phyloP scores from a whole-genome alignment of 169 alveolate genomes.

The Plasmodium billcollinsi region DNA sequence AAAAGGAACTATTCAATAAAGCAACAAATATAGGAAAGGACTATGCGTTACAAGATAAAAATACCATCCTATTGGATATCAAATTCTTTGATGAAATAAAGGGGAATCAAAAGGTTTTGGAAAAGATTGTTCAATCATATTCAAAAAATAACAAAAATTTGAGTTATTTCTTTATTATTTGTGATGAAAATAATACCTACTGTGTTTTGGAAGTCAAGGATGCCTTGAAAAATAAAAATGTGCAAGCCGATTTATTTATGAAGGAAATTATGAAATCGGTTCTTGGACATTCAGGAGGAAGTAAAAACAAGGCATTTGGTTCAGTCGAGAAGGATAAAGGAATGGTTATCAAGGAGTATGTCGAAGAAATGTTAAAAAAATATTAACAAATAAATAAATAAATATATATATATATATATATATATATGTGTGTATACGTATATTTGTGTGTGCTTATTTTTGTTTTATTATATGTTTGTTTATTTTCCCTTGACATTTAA shows the following conservation, averaged over 20 bases:
- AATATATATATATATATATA: neutral
- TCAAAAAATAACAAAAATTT: constrained; percentile 29
- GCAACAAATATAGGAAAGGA: constrained; percentile 51
- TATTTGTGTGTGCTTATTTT: too few species aligned
- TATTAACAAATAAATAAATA: constrained; percentile 6
- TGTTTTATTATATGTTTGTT: neutral
- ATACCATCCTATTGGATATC: constrained; percentile 37
- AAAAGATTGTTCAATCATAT: constrained; percentile 67
- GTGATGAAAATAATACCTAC: constrained; percentile 60
- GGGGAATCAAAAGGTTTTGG: constrained; percentile 75
- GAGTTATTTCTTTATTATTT: constrained; percentile 68
- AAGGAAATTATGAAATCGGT: constrained; percentile 67
- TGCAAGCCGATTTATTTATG: constrained; percentile 75
- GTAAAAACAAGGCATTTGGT: constrained; percentile 73
- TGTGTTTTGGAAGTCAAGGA: constrained; percentile 75
- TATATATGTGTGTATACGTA: neutral
- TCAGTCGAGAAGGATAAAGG: constrained; percentile 55
- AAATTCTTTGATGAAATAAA: constrained; percentile 56
- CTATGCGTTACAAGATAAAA: constrained; percentile 52
- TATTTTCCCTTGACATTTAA: neutral
- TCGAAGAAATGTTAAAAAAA: constrained; percentile 22
- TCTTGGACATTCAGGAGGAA: constrained; percentile 74
- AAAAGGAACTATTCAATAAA: constrained; percentile 61
- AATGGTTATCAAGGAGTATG: constrained; percentile 14
- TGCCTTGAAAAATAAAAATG: constrained; percentile 51